Evolutionary conservation across 169 alveolate species (phyloP).

Genomic region (Plasmodium reichenowi): DNA sequence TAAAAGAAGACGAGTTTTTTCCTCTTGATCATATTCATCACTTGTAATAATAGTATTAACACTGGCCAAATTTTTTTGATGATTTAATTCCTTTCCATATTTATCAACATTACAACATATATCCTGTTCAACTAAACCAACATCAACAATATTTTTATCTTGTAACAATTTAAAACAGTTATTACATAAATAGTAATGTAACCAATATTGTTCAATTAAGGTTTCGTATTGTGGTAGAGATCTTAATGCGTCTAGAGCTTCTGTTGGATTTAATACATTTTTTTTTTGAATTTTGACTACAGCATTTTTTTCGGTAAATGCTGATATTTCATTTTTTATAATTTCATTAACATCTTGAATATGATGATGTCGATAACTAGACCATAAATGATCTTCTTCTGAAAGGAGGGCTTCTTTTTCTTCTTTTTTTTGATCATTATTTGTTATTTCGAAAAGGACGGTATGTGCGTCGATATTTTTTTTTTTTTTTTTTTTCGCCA

Average conservation of each 20-base stretch:
- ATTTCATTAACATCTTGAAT: constrained; percentile 86
- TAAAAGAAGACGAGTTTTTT: constrained; percentile 48
- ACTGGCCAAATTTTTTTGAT: constrained; percentile 47
- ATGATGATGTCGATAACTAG: constrained; percentile 85
- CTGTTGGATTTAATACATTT: constrained; percentile 60
- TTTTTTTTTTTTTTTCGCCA: background rate
- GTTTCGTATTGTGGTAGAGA: constrained; percentile 85
- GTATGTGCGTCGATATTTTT: constrained; percentile 32
- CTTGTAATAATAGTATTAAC: constrained; percentile 55
- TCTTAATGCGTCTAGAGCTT: constrained; percentile 83
- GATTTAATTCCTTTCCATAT: constrained; percentile 81
- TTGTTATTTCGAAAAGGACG: constrained; percentile 75
- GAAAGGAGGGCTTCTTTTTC: constrained; percentile 75
- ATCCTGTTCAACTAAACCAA: constrained; percentile 85
- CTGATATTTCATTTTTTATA: constrained; percentile 84
- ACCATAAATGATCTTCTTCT: constrained; percentile 86
- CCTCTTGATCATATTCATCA: constrained; percentile 37
- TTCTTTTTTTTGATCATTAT: constrained; percentile 79
- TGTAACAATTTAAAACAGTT: constrained; percentile 81
- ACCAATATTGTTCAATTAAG: constrained; percentile 87
- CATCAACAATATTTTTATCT: constrained; percentile 67
- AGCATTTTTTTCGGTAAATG: constrained; percentile 80
- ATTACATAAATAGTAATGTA: constrained; percentile 84
- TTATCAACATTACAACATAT: constrained; percentile 85
- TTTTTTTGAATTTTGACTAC: constrained; percentile 74